phyloP scores from a whole-genome alignment of 106 monocot genomes.

The Acanthochlamys bracteata region DNA sequence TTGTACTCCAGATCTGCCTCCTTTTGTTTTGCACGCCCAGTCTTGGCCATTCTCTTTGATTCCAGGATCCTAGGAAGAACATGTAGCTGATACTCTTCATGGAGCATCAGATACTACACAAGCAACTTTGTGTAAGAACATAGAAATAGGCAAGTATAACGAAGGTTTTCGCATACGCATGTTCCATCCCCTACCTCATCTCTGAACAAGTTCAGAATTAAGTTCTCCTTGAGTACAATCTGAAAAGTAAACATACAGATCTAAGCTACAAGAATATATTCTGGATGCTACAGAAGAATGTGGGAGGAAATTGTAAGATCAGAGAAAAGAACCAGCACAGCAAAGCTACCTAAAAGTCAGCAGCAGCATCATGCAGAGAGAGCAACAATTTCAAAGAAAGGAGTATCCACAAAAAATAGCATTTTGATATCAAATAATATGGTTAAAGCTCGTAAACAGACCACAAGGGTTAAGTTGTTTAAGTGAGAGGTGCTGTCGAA shows the following conservation, averaged over 20 bases:
- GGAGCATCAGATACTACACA: conserved; percentile 63
- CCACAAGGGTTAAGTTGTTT: no score
- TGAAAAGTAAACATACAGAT: conserved; percentile 17
- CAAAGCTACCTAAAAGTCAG: no score
- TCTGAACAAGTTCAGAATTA: conserved; percentile 83
- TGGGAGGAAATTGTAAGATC: no score
- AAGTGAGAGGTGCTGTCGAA: no score
- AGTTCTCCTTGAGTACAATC: conserved; percentile 90
- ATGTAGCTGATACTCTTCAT: conserved; percentile 88
- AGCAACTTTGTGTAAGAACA: conserved; percentile 2
- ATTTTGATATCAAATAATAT: no score
- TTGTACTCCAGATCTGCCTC: conserved; percentile 98
- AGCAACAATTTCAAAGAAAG: no score
- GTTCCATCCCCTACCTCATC: no score
- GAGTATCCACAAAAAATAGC: no score
- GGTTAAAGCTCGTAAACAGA: no score
- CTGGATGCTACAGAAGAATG: no score
- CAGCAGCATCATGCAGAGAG: no score
- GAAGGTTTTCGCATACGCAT: no score
- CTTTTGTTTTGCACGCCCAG: conserved; percentile 86
- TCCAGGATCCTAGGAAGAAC: conserved; percentile 90
- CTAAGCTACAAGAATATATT: not conserved
- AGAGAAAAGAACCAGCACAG: not conserved
- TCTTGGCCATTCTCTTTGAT: conserved; percentile 96
- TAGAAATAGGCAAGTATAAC: not conserved